A percentile compares a stretch with the other conserved stretches of the same genome.
Evolutionary conservation across 352 stramenopile species (phyloP).

Genomic region (Pythium apleroticum): DNA sequence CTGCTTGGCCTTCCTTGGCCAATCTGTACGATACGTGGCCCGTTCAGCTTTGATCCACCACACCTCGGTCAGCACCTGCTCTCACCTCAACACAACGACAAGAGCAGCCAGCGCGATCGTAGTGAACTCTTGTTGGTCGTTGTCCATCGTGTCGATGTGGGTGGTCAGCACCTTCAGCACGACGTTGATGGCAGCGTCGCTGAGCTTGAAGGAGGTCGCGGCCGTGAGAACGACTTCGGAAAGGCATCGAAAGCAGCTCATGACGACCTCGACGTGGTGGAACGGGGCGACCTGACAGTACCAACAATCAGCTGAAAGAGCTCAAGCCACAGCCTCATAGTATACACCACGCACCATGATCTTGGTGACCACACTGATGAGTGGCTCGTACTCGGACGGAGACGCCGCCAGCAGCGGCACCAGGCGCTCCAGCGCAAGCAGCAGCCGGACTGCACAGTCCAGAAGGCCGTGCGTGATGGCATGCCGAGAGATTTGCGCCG

Average conservation of each 20-base stretch:
- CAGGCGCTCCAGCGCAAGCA: constrained; percentile 6
- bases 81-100: constrained; percentile 5
- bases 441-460: constrained; percentile 7
- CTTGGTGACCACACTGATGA: constrained; percentile 8
- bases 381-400: background rate
- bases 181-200: background rate
- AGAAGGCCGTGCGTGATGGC: constrained; percentile 2
- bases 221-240: constrained; percentile 9
- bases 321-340: background rate
- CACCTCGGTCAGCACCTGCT: no score
- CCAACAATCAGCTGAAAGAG: background rate
- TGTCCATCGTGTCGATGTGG: background rate
- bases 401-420: background rate
- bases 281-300: constrained; percentile 6
- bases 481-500: background rate
- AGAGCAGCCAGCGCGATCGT: constrained; percentile 4
- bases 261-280: background rate
- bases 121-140: background rate
- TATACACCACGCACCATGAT: constrained; percentile 3
- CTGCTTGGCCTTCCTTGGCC: background rate
- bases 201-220: constrained; percentile 2
- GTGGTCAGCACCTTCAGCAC: constrained; percentile 2
- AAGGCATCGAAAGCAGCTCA: constrained; percentile 10
- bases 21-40: background rate
- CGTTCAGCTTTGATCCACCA: no score